Evolutionary conservation across 2,329 filamentous ascomycete species (phyloP).

Genomic region (Fonsecaea nubica): DNA sequence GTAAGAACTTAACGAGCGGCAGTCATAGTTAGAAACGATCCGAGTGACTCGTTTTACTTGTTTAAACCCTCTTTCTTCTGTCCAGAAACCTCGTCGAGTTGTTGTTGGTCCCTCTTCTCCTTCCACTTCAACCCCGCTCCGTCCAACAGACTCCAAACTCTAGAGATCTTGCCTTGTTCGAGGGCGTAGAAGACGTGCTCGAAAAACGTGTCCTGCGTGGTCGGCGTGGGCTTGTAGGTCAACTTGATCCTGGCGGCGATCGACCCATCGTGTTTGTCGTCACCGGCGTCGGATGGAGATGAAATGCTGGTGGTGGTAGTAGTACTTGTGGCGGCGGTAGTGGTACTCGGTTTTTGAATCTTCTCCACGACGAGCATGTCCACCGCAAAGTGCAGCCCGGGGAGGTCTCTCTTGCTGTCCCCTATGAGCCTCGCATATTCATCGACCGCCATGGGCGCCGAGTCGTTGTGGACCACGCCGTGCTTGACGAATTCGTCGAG

Average conservation of each 20-base stretch:
- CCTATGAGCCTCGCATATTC: constrained; percentile 26
- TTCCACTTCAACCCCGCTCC: constrained; percentile 28
- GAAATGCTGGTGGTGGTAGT: background rate
- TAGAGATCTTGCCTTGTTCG: constrained; percentile 27
- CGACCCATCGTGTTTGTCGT: constrained; percentile 6
- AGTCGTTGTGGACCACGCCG: constrained; percentile 28
- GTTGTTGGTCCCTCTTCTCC: constrained; percentile 51
- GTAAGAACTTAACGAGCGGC: too few relatives aligned
- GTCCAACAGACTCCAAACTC: constrained; percentile 32
- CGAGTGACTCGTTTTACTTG: too few relatives aligned
- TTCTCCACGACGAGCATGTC: constrained; percentile 28
- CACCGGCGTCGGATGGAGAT: too few relatives aligned
- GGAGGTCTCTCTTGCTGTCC: constrained; percentile 23
- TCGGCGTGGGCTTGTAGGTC: constrained; percentile 17
- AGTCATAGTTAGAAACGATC: too few relatives aligned
- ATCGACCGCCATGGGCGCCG: constrained; percentile 21
- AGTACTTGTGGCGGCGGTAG: background rate
- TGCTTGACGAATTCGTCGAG: constrained; percentile 24
- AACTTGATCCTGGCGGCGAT: constrained; percentile 29
- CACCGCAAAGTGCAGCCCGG: constrained; percentile 26
- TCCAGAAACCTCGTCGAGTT: constrained; percentile 41
- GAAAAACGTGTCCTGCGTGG: constrained; percentile 24
- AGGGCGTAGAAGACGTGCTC: constrained; percentile 33
- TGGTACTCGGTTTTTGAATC: background rate
- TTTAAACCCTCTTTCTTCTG: too few relatives aligned